A percentile compares a stretch with the other conserved stretches of the same genome.
Conservation (phyloP, 2,329 filamentous ascomycete species). For the Plenodomus tracheiphilus region DNA sequence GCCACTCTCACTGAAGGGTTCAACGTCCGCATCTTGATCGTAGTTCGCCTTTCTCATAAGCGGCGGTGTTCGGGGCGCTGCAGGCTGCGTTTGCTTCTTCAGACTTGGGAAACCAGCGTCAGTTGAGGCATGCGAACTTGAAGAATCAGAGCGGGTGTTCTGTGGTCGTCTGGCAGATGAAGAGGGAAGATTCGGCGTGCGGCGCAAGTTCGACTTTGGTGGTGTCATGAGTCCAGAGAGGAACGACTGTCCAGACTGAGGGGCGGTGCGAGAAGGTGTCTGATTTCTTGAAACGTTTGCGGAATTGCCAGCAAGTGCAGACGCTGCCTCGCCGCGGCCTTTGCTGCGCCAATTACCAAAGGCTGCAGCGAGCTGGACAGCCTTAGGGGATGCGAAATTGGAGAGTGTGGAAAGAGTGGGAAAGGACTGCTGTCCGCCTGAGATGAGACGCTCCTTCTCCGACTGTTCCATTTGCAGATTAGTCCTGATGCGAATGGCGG, state of each 20-base stretch:
- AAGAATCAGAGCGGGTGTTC: slow-evolving; percentile 31
- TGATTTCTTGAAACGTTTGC: slow-evolving; percentile 33
- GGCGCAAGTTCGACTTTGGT: slow-evolving; percentile 74
- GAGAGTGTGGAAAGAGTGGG: slow-evolving; percentile 78
- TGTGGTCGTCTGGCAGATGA: slow-evolving; percentile 26
- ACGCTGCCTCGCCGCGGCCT: slow-evolving; percentile 54
- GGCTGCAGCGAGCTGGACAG: slow-evolving; percentile 92
- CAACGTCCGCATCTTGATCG: slow-evolving; percentile 62
- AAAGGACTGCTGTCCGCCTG: slow-evolving; percentile 62
- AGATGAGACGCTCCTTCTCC: slow-evolving; percentile 83
- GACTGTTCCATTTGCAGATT: slow-evolving; percentile 98
- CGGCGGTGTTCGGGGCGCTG: slow-evolving; percentile 53
- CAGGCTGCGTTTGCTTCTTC: slow-evolving; percentile 23
- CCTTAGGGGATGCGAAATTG: slow-evolving; percentile 76
- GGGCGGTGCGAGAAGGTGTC: slow-evolving; percentile 44
- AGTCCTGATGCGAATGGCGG: slow-evolving; percentile 87
- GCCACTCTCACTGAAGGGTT: slow-evolving; percentile 51
- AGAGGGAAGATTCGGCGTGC: slow-evolving; percentile 56
- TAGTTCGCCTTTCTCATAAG: slow-evolving; percentile 60
- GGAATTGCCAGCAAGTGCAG: slow-evolving; percentile 47
- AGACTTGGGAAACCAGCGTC: slow-evolving; percentile 38
- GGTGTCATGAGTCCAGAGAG: slow-evolving; percentile 85
- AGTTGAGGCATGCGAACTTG: slow-evolving; percentile 31
- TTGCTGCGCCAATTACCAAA: slow-evolving; percentile 88
- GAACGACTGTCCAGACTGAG: slow-evolving; percentile 61